Conservation (phyloP, 176 grass and related monocot genomes). For the Chloris gayana region DNA sequence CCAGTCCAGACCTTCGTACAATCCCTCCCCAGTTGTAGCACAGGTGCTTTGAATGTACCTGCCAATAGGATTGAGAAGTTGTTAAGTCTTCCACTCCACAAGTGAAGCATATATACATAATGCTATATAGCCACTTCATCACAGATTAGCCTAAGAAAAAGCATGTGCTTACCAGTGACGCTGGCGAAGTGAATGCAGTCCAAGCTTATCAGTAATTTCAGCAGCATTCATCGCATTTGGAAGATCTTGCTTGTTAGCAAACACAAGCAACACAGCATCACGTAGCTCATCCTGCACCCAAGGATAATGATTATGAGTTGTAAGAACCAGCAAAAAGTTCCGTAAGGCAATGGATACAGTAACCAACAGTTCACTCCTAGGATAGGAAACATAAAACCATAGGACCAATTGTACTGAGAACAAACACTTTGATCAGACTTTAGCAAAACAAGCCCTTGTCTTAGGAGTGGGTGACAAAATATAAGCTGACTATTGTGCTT, state of each 20-base stretch:
- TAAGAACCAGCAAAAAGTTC: not conserved
- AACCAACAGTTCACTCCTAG: not conserved
- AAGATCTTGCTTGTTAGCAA: constrained; percentile 86
- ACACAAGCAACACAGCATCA: constrained; percentile 72
- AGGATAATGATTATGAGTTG: not conserved
- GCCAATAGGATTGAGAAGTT: not conserved
- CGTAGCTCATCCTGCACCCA: constrained; percentile 66
- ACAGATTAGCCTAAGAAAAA: not conserved
- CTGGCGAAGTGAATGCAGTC: constrained; percentile 74
- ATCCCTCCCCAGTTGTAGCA: constrained; percentile 68
- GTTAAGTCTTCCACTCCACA: not conserved
- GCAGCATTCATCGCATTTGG: constrained; percentile 77
- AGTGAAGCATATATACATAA: too few relatives aligned
- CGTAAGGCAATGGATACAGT: not conserved
- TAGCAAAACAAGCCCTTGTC: too few relatives aligned
- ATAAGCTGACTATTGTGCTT: not conserved
- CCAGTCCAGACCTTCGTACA: constrained; percentile 78
- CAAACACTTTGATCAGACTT: too few relatives aligned
- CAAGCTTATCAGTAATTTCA: constrained; percentile 74
- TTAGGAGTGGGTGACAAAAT: not conserved
- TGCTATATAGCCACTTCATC: too few relatives aligned
- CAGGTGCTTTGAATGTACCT: constrained; percentile 84
- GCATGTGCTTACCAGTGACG: constrained; percentile 52
- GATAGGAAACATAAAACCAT: not conserved
- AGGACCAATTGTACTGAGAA: not conserved